phyloP scores from a whole-genome alignment of 257 asterid species.

The Prunella vulgaris region DNA sequence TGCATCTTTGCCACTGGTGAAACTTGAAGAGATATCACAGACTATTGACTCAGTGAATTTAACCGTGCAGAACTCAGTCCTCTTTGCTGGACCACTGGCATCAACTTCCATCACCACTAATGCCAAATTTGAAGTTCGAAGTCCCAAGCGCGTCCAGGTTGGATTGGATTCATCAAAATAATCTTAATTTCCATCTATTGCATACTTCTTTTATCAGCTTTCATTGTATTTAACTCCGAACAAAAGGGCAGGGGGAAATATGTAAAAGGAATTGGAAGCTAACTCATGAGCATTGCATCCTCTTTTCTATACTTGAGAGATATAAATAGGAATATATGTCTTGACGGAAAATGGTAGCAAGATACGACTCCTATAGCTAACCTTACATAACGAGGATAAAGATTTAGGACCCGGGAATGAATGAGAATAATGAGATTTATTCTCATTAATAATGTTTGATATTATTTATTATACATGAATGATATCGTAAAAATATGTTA shows the following conservation, averaged over 20 bases:
- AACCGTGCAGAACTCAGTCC: conserved; percentile 72
- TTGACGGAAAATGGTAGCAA: too few relatives aligned
- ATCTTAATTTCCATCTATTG: not conserved
- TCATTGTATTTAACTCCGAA: too few relatives aligned
- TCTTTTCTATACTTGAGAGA: not conserved
- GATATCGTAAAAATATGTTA: too few relatives aligned
- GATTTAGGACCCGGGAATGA: too few relatives aligned
- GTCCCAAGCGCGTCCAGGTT: conserved; percentile 97
- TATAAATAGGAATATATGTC: not conserved
- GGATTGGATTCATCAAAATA: too few relatives aligned
- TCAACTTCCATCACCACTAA: conserved; percentile 69
- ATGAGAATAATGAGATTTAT: too few relatives aligned
- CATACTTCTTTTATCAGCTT: too few relatives aligned
- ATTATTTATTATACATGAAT: too few relatives aligned
- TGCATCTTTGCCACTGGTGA: conserved; percentile 54
- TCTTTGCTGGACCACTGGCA: conserved; percentile 73
- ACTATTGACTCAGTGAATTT: conserved; percentile 63
- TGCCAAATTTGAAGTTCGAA: conserved; percentile 89
- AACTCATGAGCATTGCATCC: not conserved
- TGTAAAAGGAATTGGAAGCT: too few relatives aligned
- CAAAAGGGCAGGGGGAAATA: too few relatives aligned
- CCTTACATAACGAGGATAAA: not conserved
- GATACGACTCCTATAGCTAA: not conserved
- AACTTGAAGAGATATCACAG: conserved; percentile 85
- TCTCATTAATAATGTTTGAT: too few relatives aligned